Percentiles rank a stretch among this genome's conserved stretches.
phyloP scores from a whole-genome alignment of 805 yeast species.

The Ogataea polymorpha region DNA sequence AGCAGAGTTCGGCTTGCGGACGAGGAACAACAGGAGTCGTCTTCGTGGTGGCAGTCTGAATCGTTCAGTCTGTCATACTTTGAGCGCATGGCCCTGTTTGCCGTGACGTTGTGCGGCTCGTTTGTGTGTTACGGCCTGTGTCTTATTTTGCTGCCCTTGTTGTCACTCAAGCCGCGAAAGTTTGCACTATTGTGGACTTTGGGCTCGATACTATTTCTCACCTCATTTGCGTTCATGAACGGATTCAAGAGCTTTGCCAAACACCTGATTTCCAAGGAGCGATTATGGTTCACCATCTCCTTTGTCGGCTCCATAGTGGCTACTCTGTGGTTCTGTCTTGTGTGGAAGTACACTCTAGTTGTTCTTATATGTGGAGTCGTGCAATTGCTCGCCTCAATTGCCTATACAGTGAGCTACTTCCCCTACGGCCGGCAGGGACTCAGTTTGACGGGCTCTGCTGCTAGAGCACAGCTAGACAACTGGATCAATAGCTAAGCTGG shows the following conservation, averaged over 20 bases:
- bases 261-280: conserved; percentile 66
- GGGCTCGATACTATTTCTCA: conserved; percentile 77
- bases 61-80: conserved; percentile 57
- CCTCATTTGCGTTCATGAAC: conserved; percentile 82
- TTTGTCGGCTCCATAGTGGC: conserved; percentile 71
- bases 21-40: conserved; percentile 3
- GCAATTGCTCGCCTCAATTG: conserved; percentile 77
- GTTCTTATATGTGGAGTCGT: conserved; percentile 67
- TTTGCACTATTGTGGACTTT: conserved; percentile 83
- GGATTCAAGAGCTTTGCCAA: conserved; percentile 72
- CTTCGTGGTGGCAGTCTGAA: conserved; percentile 9
- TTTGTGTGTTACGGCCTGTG: conserved; percentile 73
- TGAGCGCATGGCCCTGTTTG: conserved; percentile 74
- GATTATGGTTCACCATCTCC: conserved; percentile 70
- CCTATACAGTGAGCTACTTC: conserved; percentile 84
- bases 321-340: conserved; percentile 70
- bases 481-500: conserved; percentile 25
- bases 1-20: conserved; percentile 4
- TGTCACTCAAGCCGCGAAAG: conserved; percentile 80
- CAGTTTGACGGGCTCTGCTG: conserved; percentile 54
- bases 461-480: conserved; percentile 27
- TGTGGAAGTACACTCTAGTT: conserved; percentile 60
- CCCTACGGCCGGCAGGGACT: conserved; percentile 83
- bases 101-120: conserved; percentile 69
- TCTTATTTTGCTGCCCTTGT: conserved; percentile 74